These are phyloP conservation scores for Spizellomyces punctatus DNA, from an alignment of 192 early-diverging fungal species.

Conservation along the genomic window DNA sequence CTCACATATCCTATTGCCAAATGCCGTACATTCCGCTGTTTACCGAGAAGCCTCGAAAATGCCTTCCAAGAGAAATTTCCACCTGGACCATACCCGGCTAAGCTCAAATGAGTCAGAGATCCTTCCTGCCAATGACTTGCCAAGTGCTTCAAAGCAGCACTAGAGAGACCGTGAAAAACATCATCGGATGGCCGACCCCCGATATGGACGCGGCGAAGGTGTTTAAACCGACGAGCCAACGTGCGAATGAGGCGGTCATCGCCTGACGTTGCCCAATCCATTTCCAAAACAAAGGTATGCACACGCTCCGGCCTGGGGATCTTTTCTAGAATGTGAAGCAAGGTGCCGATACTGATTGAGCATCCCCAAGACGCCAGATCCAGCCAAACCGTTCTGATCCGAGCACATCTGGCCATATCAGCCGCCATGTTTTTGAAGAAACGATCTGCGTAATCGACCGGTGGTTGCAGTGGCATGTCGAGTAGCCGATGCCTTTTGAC, in stretches of 20 bases:
- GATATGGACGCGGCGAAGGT: neutral
- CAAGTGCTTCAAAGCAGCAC: neutral
- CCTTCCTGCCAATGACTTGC: too few species aligned
- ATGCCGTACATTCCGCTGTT: neutral
- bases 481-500: constrained; percentile 24
- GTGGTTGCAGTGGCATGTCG: neutral
- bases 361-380: neutral
- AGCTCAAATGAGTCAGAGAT: constrained; percentile 6
- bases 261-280: constrained; percentile 6
- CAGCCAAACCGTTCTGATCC: constrained; percentile 1
- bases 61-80: constrained; percentile 7
- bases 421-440: constrained; percentile 14
- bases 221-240: neutral
- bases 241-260: neutral
- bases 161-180: neutral
- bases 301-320: neutral
- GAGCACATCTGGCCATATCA: neutral
- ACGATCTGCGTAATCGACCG: constrained; percentile 1
- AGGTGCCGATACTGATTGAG: neutral
- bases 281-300: constrained; percentile 11
- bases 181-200: neutral
- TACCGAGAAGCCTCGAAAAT: neutral
- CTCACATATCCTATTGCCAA: neutral
- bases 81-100: neutral
- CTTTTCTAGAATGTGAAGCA: neutral